Evolutionary conservation across 768 basidiomycete species (phyloP).

Genomic region (Boletus patriciae): DNA sequence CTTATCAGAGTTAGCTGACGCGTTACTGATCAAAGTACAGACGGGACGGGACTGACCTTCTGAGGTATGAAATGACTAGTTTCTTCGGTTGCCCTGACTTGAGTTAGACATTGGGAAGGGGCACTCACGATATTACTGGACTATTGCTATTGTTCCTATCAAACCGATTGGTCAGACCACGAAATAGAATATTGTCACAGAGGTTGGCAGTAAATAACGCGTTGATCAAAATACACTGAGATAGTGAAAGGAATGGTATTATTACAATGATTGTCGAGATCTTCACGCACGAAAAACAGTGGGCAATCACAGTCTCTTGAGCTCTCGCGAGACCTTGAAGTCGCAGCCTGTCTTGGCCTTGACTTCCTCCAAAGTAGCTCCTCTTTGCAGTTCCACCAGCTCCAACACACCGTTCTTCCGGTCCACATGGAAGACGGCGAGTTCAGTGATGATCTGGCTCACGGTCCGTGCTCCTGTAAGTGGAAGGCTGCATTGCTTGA

Average conservation of each 20-base stretch:
- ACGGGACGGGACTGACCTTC: constrained; percentile 49
- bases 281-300: constrained; percentile 2
- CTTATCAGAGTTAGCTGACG: constrained; percentile 35
- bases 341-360: constrained; percentile 83
- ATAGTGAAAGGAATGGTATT: constrained; percentile 3
- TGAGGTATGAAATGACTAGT: constrained; percentile 85
- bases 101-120: constrained; percentile 29
- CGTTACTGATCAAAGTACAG: background rate
- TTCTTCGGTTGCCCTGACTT: constrained; percentile 73
- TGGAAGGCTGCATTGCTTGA: constrained; percentile 78
- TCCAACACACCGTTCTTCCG: constrained; percentile 67
- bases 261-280: constrained; percentile 4
- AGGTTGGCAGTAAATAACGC: background rate
- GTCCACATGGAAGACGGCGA: constrained; percentile 89
- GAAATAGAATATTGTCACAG: background rate
- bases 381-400: constrained; percentile 81
- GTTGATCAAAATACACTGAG: background rate
- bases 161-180: background rate
- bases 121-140: background rate
- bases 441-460: constrained; percentile 90
- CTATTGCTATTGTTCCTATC: background rate
- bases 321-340: constrained; percentile 58
- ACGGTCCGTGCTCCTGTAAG: constrained; percentile 87
- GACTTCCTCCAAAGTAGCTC: constrained; percentile 81
- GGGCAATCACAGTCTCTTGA: constrained; percentile 47